phyloP scores from a whole-genome alignment of 495 filamentous ascomycete genomes.

The Penicillium arizonense region DNA sequence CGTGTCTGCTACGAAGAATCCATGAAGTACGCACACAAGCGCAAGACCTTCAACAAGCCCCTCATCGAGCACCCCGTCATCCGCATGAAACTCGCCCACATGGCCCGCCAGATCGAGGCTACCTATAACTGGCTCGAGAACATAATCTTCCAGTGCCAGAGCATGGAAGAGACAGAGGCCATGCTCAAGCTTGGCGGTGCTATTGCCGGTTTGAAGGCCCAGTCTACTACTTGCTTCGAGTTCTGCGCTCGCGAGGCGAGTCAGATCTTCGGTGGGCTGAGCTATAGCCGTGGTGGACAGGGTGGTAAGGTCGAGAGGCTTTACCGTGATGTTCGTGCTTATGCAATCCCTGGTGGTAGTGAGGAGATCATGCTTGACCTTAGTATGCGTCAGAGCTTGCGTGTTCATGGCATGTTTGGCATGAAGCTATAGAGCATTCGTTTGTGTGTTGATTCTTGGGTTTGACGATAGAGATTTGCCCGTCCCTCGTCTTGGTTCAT shows the following conservation, averaged over 20 bases:
- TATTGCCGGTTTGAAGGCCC: slow-evolving; percentile 92
- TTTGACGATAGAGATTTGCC: not conserved
- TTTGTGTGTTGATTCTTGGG: not conserved
- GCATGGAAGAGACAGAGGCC: slow-evolving; percentile 91
- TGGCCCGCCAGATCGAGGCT: slow-evolving; percentile 97
- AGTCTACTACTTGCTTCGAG: slow-evolving; percentile 89
- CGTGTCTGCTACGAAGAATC: slow-evolving; percentile 97
- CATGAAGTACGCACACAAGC: slow-evolving; percentile 95
- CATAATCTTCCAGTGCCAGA: slow-evolving; percentile 85
- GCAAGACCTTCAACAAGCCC: slow-evolving; percentile 90
- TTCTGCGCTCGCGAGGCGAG: slow-evolving; percentile 95
- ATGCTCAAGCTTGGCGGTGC: slow-evolving; percentile 95
- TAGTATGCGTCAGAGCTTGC: slow-evolving; percentile 88
- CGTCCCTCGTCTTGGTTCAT: not conserved
- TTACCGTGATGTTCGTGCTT: slow-evolving; percentile 95
- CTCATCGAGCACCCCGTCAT: slow-evolving; percentile 97
- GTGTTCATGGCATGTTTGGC: slow-evolving; percentile 84
- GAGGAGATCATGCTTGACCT: slow-evolving; percentile 99
- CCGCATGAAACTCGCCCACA: slow-evolving; percentile 94
- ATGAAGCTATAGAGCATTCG: slow-evolving; percentile 79
- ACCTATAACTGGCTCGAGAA: slow-evolving; percentile 98
- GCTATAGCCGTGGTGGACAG: slow-evolving; percentile 90
- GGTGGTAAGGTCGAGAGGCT: slow-evolving; percentile 94
- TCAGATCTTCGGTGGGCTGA: slow-evolving; percentile 96
- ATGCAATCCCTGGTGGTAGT: slow-evolving; percentile 93